Evolutionary conservation across 257 asterid species (phyloP).

Genomic region (Oldenlandia corymbosa): DNA sequence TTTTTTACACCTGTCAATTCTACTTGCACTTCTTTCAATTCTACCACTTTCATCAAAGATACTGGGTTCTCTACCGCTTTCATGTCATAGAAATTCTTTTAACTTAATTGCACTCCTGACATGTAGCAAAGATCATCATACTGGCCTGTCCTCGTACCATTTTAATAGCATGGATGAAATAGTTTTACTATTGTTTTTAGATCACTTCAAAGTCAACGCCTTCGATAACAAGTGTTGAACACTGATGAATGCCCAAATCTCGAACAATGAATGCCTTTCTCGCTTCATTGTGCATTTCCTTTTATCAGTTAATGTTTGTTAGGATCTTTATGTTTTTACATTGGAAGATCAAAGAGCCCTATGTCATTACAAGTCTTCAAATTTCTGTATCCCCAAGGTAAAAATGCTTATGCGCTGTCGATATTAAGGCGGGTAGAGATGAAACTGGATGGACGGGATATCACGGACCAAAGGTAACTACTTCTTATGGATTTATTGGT

Average conservation of each 20-base stretch:
- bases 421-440: constrained; percentile 78
- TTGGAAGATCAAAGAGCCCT: background rate
- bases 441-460: constrained; percentile 93
- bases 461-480: constrained; percentile 66
- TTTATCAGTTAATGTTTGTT: background rate
- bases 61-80: background rate
- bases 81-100: background rate
- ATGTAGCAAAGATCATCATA: background rate
- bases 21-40: no score
- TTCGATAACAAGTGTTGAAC: background rate
- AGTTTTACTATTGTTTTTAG: background rate
- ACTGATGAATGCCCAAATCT: no score
- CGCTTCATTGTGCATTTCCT: background rate
- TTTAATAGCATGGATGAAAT: background rate
- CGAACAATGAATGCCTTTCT: background rate
- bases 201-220: background rate
- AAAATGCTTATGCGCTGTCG: constrained; percentile 84
- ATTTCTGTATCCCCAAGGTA: constrained; percentile 45
- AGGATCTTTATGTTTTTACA: background rate
- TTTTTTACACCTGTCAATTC: background rate
- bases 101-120: background rate
- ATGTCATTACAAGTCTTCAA: background rate
- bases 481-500: constrained; percentile 19
- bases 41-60: background rate
- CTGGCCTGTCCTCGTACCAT: background rate